Evolutionary conservation across 257 asterid genomes (phyloP).

Genomic region (Ligustrum vulgare): DNA sequence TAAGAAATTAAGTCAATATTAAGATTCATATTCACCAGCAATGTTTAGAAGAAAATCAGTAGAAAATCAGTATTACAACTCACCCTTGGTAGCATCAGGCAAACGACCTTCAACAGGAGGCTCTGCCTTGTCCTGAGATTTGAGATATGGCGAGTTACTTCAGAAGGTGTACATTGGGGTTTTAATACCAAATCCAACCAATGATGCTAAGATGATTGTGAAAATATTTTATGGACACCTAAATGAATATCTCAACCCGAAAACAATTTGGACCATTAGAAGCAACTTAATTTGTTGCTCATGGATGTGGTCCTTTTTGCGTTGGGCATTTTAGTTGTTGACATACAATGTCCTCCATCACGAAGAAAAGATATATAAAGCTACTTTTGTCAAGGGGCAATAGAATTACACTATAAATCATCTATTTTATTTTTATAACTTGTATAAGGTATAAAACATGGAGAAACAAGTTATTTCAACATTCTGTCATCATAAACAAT

Average conservation of each 20-base stretch:
- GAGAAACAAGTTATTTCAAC: not conserved
- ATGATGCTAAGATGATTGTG: no score
- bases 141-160: not conserved
- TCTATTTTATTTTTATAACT: not conserved
- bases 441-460: not conserved
- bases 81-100: constrained; percentile 91
- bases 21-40: not conserved
- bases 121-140: constrained; percentile 70
- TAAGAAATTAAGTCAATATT: not conserved
- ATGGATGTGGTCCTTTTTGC: no score
- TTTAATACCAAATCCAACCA: no score
- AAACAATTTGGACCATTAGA: no score
- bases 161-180: not conserved
- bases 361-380: not conserved
- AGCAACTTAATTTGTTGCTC: no score
- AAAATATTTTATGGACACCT: no score
- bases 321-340: no score
- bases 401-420: not conserved
- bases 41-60: not conserved
- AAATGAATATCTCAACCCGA: no score
- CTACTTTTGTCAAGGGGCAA: not conserved
- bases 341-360: not conserved
- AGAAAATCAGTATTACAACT: constrained; percentile 11
- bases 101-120: constrained; percentile 84
- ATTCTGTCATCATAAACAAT: not conserved